These are phyloP conservation scores for Sophora flavescens DNA, from an alignment of 306 rosid species.

Conservation along the genomic window DNA sequence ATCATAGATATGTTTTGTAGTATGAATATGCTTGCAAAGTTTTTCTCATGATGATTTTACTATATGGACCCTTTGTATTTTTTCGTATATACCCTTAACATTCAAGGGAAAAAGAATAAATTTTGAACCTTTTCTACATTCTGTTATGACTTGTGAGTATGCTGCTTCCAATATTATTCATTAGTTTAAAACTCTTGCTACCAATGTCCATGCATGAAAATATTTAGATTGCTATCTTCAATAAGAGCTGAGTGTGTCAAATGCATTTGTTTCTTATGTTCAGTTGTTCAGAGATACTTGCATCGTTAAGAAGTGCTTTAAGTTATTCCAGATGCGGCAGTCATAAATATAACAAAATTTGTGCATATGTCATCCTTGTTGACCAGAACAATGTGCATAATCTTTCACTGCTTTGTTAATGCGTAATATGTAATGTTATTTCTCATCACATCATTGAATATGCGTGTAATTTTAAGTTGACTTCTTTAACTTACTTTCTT, in stretches of 20 bases:
- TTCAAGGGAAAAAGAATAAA: neutral
- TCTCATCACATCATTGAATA: neutral
- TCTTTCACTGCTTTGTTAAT: neutral
- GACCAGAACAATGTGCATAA: neutral
- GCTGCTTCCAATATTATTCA: neutral
- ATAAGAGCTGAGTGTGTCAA: neutral
- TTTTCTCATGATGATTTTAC: neutral
- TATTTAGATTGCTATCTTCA: conserved; percentile 18
- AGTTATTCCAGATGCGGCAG: neutral
- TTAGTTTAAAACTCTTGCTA: neutral
- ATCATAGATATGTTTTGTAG: conserved; percentile 13
- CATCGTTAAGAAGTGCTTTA: neutral
- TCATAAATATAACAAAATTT: neutral
- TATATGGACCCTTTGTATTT: neutral
- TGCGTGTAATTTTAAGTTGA: conserved; percentile 11
- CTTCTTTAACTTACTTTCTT: neutral
- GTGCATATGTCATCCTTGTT: neutral
- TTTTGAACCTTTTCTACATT: neutral
- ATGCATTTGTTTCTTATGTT: neutral
- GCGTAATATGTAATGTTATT: neutral
- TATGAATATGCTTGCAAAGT: neutral
- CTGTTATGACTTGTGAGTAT: neutral
- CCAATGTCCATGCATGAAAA: neutral
- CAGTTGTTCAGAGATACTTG: conserved; percentile 1
- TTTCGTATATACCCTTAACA: too few relatives aligned